A percentile compares a stretch with the other conserved stretches of the same genome.
Evolutionary conservation across 306 rosid genomes (phyloP).

Genomic region (Vigna angularis): DNA sequence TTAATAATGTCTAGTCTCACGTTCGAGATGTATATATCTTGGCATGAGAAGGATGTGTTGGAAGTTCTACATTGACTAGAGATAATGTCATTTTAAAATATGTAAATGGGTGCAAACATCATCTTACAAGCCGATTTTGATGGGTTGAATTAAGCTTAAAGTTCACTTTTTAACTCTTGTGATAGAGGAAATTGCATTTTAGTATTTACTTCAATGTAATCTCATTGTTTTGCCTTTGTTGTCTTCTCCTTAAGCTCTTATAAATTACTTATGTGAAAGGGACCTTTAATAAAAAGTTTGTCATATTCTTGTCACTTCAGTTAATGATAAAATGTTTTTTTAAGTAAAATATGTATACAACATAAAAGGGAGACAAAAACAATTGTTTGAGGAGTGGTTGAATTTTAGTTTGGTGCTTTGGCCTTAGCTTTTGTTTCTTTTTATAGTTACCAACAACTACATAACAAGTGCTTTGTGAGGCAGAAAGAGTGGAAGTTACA

Average conservation of each 20-base stretch:
- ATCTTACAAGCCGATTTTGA: too few species aligned
- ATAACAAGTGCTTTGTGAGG: background rate
- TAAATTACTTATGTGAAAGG: background rate
- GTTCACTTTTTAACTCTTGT: background rate
- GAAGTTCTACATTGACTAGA: too few species aligned
- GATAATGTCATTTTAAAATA: too few species aligned
- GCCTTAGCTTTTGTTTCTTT: background rate
- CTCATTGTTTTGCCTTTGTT: background rate
- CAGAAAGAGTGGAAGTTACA: background rate
- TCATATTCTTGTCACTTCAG: background rate
- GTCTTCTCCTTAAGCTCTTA: background rate
- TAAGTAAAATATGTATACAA: background rate
- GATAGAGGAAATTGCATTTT: conserved; percentile 27
- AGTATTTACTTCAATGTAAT: background rate
- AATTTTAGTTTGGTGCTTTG: background rate
- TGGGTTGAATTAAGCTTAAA: too few species aligned
- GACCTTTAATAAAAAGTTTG: background rate
- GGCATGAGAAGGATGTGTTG: too few species aligned
- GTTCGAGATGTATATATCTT: too few species aligned
- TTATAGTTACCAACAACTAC: background rate
- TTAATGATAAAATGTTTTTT: background rate
- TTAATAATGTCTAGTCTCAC: too few species aligned
- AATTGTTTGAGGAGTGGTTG: background rate
- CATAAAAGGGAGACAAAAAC: background rate
- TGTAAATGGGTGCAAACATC: too few species aligned